Evolutionary conservation across 1,139 yeast genomes (phyloP).

Genomic region (Protomyces arabidopsidicola): DNA sequence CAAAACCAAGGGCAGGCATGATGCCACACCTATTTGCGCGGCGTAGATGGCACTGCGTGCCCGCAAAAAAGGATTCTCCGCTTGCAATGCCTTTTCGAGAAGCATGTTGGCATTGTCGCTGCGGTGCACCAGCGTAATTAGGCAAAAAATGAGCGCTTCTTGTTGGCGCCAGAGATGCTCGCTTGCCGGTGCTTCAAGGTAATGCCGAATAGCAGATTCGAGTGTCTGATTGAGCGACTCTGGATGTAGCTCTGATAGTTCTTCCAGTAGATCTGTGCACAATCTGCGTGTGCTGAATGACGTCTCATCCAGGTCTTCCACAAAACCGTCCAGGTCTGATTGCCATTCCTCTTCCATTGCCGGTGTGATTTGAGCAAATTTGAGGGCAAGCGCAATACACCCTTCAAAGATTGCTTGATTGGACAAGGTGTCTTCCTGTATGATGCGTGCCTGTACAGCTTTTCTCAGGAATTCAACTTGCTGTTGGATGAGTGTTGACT

Average conservation of each 20-base stretch:
- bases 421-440: conserved; percentile 11
- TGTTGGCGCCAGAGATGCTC: conserved; percentile 14
- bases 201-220: conserved; percentile 3
- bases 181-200: conserved; percentile 1
- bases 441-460: conserved; percentile 19
- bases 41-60: conserved; percentile 22
- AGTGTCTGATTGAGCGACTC: not conserved
- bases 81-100: conserved; percentile 1
- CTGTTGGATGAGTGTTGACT: conserved; percentile 1
- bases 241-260: conserved; percentile 6
- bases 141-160: conserved; percentile 16
- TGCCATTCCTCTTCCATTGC: conserved; percentile 15
- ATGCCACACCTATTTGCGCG: conserved; percentile 9
- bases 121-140: conserved; percentile 1
- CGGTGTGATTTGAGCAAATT: conserved; percentile 20
- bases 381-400: conserved; percentile 13
- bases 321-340: conserved; percentile 23
- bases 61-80: conserved; percentile 2
- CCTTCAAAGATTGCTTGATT: conserved; percentile 9
- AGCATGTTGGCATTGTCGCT: not conserved
- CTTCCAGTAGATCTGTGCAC: conserved; percentile 20
- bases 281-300: conserved; percentile 14
- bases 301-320: conserved; percentile 20
- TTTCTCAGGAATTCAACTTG: conserved; percentile 17
- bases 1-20: not conserved